These are phyloP conservation scores for Chenopodium suecicum DNA, from an alignment of 148 eudicot genomes.

Conservation along the genomic window DNA sequence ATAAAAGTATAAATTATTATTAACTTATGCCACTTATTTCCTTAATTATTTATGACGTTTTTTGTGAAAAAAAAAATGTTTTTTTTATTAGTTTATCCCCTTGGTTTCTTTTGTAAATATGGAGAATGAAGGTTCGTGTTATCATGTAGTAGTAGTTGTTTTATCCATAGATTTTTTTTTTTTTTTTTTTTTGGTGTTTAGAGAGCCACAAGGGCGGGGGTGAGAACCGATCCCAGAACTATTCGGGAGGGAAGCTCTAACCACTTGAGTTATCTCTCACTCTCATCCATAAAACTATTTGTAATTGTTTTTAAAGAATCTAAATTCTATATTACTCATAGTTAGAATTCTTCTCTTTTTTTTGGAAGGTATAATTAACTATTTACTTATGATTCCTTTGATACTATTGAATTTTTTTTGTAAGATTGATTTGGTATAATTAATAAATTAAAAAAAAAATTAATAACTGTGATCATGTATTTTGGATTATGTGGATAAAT, in stretches of 20 bases:
- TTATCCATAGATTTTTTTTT: background rate
- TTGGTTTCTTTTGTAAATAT: slow-evolving; percentile 28
- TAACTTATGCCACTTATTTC: background rate
- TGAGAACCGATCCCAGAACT: too few species aligned
- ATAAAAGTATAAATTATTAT: background rate
- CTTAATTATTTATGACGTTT: background rate
- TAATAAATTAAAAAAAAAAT: too few species aligned
- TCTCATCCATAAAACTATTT: too few species aligned
- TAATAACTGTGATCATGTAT: background rate
- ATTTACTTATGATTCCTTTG: background rate
- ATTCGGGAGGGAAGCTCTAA: too few species aligned
- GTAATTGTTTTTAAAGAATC: background rate
- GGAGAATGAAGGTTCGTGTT: background rate
- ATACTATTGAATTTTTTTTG: too few species aligned
- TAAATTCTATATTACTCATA: background rate
- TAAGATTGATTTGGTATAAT: too few species aligned
- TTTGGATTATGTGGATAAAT: background rate
- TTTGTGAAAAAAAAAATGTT: background rate
- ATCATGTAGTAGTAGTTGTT: background rate
- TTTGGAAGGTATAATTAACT: background rate
- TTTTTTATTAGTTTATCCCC: slow-evolving; percentile 27
- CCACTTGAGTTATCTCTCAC: too few species aligned
- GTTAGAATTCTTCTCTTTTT: too few species aligned
- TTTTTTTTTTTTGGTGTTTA: too few species aligned
- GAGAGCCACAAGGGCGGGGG: too few species aligned